Conservation (phyloP, 768 basidiomycete genomes). For the Naematelia encephala region DNA sequence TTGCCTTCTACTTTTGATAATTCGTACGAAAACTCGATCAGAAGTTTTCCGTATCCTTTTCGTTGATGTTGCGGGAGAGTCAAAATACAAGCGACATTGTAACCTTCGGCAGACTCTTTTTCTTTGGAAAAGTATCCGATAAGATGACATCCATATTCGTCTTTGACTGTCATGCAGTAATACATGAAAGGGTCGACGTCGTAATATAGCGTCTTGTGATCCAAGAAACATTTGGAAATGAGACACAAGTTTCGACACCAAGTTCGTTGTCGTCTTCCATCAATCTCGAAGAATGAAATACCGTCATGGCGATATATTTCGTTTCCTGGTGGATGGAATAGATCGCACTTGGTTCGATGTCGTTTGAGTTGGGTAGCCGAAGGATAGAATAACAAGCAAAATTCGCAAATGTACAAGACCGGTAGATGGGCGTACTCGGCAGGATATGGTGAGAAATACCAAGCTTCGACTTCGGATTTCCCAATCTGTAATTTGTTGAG, state of each 20-base stretch:
- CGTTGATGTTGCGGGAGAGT: slow-evolving; percentile 98
- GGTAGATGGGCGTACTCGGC: slow-evolving; percentile 96
- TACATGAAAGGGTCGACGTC: slow-evolving; percentile 99
- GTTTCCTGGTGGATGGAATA: slow-evolving; percentile 94
- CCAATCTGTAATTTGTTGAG: slow-evolving; percentile 95
- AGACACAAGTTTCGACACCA: slow-evolving; percentile 97
- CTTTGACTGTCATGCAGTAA: slow-evolving; percentile 95
- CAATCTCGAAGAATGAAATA: slow-evolving; percentile 96
- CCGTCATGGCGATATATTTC: slow-evolving; percentile 98
- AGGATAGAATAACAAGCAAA: slow-evolving; percentile 90
- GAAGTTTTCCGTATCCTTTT: slow-evolving; percentile 86
- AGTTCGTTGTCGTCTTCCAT: slow-evolving; percentile 89
- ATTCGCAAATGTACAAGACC: slow-evolving; percentile 95
- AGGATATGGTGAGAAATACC: slow-evolving; percentile 99
- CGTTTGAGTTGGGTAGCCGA: slow-evolving; percentile 85
- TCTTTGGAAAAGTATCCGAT: slow-evolving; percentile 99
- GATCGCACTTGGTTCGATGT: slow-evolving; percentile 84
- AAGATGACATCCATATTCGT: slow-evolving; percentile 85
- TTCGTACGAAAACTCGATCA: slow-evolving; percentile 98
- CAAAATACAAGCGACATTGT: slow-evolving; percentile 98
- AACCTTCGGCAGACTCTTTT: slow-evolving; percentile 95
- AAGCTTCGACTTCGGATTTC: slow-evolving; percentile 94
- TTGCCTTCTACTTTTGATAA: slow-evolving; percentile 94
- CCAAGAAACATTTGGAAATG: slow-evolving; percentile 95
- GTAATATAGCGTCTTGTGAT: slow-evolving; percentile 99